Evolutionary conservation across 768 basidiomycete species (phyloP).

Genomic region (Rhizopogon sp.): DNA sequence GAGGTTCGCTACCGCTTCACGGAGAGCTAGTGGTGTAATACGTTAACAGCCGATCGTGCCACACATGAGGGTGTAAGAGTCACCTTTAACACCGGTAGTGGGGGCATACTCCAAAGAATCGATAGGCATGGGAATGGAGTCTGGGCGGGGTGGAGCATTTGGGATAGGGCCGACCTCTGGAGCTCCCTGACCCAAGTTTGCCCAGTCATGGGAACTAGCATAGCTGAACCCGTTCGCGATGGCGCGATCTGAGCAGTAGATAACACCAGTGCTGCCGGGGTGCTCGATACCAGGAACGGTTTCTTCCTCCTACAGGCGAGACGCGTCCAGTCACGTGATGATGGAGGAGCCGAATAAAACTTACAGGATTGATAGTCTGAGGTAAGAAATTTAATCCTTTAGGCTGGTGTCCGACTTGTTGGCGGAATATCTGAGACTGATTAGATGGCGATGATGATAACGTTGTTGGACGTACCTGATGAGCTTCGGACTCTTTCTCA

Average conservation of each 20-base stretch:
- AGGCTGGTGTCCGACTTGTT: conserved; percentile 63
- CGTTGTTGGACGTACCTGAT: conserved; percentile 46
- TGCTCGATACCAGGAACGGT: conserved; percentile 86
- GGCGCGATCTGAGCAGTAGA: conserved; percentile 92
- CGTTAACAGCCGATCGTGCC: conserved; percentile 3
- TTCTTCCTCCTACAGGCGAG: conserved; percentile 62
- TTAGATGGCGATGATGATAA: conserved; percentile 3
- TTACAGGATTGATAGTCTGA: conserved; percentile 65
- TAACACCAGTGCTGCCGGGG: conserved; percentile 58
- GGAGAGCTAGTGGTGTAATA: conserved; percentile 46
- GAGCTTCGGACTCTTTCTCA: conserved; percentile 86
- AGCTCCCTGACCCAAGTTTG: conserved; percentile 88
- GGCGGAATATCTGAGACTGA: conserved; percentile 61
- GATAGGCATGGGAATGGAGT: conserved; percentile 55
- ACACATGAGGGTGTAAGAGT: background rate
- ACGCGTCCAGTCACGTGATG: conserved; percentile 3
- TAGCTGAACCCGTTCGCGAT: conserved; percentile 92
- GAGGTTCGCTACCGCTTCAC: conserved; percentile 84
- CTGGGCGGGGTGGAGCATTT: conserved; percentile 61
- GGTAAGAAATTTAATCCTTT: conserved; percentile 48
- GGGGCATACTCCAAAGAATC: conserved; percentile 90
- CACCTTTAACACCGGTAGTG: conserved; percentile 86
- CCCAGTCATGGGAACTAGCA: conserved; percentile 74
- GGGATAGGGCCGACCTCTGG: conserved; percentile 87
- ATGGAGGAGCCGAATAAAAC: conserved; percentile 10